phyloP scores from a whole-genome alignment of 192 early-diverging fungal species.

The Kappamyces sp. region DNA sequence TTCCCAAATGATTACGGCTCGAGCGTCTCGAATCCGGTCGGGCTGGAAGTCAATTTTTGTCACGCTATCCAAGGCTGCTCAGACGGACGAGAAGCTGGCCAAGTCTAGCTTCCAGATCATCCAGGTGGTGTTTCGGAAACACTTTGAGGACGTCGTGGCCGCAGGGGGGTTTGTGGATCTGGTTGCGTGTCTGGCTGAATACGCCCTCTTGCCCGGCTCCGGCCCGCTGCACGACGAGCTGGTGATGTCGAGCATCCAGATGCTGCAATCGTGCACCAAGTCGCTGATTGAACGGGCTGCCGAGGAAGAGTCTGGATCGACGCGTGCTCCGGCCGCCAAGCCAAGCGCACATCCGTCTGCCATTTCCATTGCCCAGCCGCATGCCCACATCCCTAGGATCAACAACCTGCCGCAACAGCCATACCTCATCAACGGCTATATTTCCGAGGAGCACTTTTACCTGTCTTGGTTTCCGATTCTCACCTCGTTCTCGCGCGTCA shows the following conservation, averaged over 20 bases:
- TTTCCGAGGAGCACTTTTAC: slow-evolving; percentile 51
- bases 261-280: slow-evolving; percentile 42
- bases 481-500: slow-evolving; percentile 44
- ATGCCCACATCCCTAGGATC: slow-evolving; percentile 10
- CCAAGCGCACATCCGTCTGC: slow-evolving; percentile 10
- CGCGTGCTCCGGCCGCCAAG: neutral
- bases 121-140: slow-evolving; percentile 49
- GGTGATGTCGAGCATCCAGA: slow-evolving; percentile 38
- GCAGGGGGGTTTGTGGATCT: slow-evolving; percentile 44
- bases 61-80: slow-evolving; percentile 67
- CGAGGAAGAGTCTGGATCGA: slow-evolving; percentile 20
- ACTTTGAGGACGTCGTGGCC: slow-evolving; percentile 62
- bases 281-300: slow-evolving; percentile 29
- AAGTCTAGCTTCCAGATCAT: slow-evolving; percentile 71
- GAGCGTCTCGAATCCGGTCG: slow-evolving; percentile 69
- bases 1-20: slow-evolving; percentile 62
- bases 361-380: neutral
- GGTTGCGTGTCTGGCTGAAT: slow-evolving; percentile 44
- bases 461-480: slow-evolving; percentile 56
- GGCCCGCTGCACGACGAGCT: slow-evolving; percentile 39
- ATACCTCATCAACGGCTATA: slow-evolving; percentile 33
- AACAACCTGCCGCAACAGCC: slow-evolving; percentile 25
- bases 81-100: slow-evolving; percentile 67
- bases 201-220: slow-evolving; percentile 33
- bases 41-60: slow-evolving; percentile 59